Evolutionary conservation across 768 basidiomycete genomes (phyloP).

Genomic region (Wakefieldia striispora): DNA sequence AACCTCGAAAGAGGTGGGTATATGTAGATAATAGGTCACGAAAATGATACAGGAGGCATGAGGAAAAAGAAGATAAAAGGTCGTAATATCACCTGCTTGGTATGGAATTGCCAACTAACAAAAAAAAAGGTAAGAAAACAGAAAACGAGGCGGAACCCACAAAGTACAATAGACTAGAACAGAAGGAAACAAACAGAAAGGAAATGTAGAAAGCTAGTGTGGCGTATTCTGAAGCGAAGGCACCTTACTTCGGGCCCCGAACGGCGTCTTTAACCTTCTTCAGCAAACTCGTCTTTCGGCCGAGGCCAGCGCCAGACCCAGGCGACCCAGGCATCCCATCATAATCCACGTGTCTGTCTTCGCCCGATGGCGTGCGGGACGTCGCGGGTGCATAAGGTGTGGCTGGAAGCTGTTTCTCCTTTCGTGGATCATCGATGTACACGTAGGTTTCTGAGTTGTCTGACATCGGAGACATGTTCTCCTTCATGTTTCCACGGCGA

Average conservation of each 20-base stretch:
- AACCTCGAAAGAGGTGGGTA: constrained; percentile 29
- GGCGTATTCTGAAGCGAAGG: constrained; percentile 4
- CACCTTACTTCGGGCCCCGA: constrained; percentile 46
- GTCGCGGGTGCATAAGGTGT: constrained; percentile 35
- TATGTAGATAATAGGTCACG: constrained; percentile 32
- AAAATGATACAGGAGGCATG: constrained; percentile 33
- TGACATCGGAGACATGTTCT: constrained; percentile 30
- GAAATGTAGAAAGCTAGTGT: constrained; percentile 6
- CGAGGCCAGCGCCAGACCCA: constrained; percentile 44
- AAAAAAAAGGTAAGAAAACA: not conserved
- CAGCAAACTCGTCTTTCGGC: constrained; percentile 74
- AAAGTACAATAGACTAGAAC: constrained; percentile 5
- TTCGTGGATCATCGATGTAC: constrained; percentile 51
- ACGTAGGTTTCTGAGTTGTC: constrained; percentile 57
- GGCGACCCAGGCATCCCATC: constrained; percentile 40
- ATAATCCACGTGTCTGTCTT: constrained; percentile 46
- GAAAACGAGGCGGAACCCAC: constrained; percentile 3
- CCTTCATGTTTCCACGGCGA: constrained; percentile 36
- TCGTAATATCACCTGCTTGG: not conserved
- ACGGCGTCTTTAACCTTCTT: constrained; percentile 78
- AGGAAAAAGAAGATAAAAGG: constrained; percentile 4
- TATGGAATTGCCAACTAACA: constrained; percentile 3
- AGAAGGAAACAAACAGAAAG: constrained; percentile 2
- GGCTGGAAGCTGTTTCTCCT: constrained; percentile 55
- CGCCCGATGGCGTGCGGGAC: constrained; percentile 26